These are phyloP conservation scores for Yamadazyma sp. DNA, from an alignment of 1,139 yeast genomes.

Conservation along the genomic window DNA sequence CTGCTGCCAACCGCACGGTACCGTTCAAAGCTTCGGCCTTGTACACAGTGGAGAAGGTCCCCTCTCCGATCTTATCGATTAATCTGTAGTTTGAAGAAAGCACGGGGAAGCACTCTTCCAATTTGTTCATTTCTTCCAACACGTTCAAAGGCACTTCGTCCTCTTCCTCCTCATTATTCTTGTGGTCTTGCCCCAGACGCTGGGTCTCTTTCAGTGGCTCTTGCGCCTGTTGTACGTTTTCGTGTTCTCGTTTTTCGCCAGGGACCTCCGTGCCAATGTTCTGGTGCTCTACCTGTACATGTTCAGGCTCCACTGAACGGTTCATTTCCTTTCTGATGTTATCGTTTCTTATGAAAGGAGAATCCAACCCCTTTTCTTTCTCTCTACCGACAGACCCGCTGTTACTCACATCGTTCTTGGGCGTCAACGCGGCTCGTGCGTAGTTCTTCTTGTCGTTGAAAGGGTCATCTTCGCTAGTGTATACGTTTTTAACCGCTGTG, in stretches of 20 bases:
- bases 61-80: conserved; percentile 89
- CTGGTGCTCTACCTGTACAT: conserved; percentile 6
- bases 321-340: conserved; percentile 5
- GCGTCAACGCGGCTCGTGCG: conserved; percentile 3
- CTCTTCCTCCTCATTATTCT: conserved; percentile 27
- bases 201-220: background rate
- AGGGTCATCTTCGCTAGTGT: conserved; percentile 29
- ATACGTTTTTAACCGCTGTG: conserved; percentile 10
- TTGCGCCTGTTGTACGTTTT: too few species aligned
- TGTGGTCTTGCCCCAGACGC: background rate
- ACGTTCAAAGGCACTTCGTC: conserved; percentile 52
- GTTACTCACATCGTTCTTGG: conserved; percentile 1
- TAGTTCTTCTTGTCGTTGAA: conserved; percentile 23
- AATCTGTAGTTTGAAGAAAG: conserved; percentile 62
- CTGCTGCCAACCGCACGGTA: conserved; percentile 36
- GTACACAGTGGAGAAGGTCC: conserved; percentile 89
- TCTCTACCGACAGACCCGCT: background rate
- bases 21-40: conserved; percentile 74
- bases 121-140: conserved; percentile 63
- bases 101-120: conserved; percentile 64
- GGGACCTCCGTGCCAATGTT: background rate
- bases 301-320: conserved; percentile 2
- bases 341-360: conserved; percentile 5
- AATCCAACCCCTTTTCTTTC: background rate
- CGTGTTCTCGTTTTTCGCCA: background rate